Percentiles rank a stretch among this genome's conserved stretches.
phyloP scores from a whole-genome alignment of 306 rosid genomes.

The Gillenia trifoliata region DNA sequence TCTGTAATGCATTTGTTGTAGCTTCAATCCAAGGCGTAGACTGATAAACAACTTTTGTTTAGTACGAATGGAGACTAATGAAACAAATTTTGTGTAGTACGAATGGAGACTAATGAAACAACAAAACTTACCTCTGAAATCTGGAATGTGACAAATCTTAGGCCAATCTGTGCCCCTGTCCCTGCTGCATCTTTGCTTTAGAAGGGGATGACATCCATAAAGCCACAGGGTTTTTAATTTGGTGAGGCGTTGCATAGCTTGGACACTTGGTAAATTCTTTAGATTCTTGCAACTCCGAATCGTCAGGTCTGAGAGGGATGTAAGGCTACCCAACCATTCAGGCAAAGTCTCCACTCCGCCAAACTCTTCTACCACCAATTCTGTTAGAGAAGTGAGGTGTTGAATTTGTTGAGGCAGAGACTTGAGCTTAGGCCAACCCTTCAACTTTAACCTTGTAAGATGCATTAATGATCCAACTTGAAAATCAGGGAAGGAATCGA shows the following conservation, averaged over 20 bases:
- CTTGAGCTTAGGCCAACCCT: neutral
- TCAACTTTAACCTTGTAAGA: rapidly evolving
- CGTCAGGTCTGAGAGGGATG: rapidly evolving
- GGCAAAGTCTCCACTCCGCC: neutral
- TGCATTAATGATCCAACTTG: neutral
- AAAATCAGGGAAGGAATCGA: neutral
- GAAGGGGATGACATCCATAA: rapidly evolving
- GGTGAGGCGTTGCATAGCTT: neutral
- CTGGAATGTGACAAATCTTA: neutral
- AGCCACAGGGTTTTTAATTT: rapidly evolving
- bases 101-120: no score
- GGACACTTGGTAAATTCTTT: neutral
- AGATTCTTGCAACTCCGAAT: rapidly evolving
- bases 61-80: no score
- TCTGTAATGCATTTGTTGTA: no score
- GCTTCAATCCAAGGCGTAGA: no score
- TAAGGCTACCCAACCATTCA: neutral
- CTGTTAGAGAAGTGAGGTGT: neutral
- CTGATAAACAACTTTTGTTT: no score
- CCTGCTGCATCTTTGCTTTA: neutral
- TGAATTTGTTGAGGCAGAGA: neutral
- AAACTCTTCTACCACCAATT: rapidly evolving
- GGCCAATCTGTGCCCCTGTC: neutral
- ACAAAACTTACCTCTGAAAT: rapidly evolving
- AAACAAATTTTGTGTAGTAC: no score